Conservation (phyloP, 495 filamentous ascomycete species). For the Penicillium waksmanii region DNA sequence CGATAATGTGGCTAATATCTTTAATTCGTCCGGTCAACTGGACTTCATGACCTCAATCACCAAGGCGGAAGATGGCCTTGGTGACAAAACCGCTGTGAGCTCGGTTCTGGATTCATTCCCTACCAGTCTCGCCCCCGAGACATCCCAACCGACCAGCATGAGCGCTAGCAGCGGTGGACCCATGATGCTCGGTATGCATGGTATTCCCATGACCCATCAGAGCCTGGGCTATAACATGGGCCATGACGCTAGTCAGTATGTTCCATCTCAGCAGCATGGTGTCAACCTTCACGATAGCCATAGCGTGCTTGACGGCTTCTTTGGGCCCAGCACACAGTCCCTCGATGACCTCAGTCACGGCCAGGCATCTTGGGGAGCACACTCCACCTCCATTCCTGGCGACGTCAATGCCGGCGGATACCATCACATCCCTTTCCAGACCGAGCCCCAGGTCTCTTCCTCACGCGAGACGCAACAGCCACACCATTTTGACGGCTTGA, state of each 20-base stretch:
- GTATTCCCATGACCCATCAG: slow-evolving; percentile 42
- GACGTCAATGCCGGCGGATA: slow-evolving; percentile 40
- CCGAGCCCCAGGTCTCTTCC: slow-evolving; percentile 38
- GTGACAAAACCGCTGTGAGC: slow-evolving; percentile 45
- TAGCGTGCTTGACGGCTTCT: slow-evolving; percentile 40
- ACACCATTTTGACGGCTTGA: slow-evolving; percentile 40
- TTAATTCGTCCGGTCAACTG: slow-evolving; percentile 37
- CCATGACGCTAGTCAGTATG: slow-evolving; percentile 40
- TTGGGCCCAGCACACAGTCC: slow-evolving; percentile 36
- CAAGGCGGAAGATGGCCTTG: slow-evolving; percentile 41
- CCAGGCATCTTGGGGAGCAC: slow-evolving; percentile 42
- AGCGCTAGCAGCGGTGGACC: slow-evolving; percentile 36
- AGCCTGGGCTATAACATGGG: slow-evolving; percentile 39
- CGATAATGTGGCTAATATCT: slow-evolving; percentile 43
- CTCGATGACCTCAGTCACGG: slow-evolving; percentile 43
- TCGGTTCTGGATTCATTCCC: slow-evolving; percentile 49
- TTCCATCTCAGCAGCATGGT: slow-evolving; percentile 37
- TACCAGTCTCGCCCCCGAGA: slow-evolving; percentile 36
- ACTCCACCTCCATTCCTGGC: slow-evolving; percentile 36
- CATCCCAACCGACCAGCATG: slow-evolving; percentile 38
- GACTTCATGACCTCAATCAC: slow-evolving; percentile 46
- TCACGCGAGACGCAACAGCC: slow-evolving; percentile 43
- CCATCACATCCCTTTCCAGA: slow-evolving; percentile 39
- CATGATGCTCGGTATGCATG: slow-evolving; percentile 47
- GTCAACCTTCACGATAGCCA: slow-evolving; percentile 43